Evolutionary conservation across 495 filamentous ascomycete species (phyloP), one percentile per base, ranked within the genome.

Genomic region (Neurospora sp.): DNA sequence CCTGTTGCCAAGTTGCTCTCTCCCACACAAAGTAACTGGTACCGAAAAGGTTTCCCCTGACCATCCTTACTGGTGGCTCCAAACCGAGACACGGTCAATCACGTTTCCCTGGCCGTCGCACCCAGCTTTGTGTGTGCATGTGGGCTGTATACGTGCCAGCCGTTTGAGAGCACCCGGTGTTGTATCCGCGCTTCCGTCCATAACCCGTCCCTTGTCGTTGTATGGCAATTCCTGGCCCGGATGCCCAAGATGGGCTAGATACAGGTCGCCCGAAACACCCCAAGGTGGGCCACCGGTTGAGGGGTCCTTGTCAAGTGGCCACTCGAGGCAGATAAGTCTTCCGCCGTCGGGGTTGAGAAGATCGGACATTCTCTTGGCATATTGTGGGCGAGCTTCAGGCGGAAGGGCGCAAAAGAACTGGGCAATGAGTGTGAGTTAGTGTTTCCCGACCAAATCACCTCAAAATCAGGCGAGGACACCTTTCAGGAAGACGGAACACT

Each of bases 341-440:
- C 91, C 89, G 39, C 90, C 89, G 14, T 83, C 81, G 7, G 86
- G 85, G 70, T 86, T 81, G 39, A 95, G 85, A 27, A 96, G 86
- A 71, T 91, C 81, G 4, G 83, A 82, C 82, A 92, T 89, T 31
- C 90, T 85, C 14, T 84, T 82, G 10, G 91, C 89, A 93, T 93
- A 97, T n/a, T 81, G 76, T 4, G 90, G 87, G 16, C 93, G 88
- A 45, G 90, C 77, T 0, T 81, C 79, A 12, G 88, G 89, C 6
- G 87, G 86, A 16, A 97, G 84, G n/a, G 93, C 93, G 77, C 87
- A 94, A 74, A 96, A 88, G 81, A 96, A 97, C 92, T 93, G 73
- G 38, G 38, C 10, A 16, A 16, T 16, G 31, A 17, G 22, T 41
- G 7, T 5, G 17, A 74, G 39, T 42, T 40, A 69, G 42, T 68